phyloP scores from a whole-genome alignment of 768 basidiomycete species.

The Neoboletus subvelutipes region DNA sequence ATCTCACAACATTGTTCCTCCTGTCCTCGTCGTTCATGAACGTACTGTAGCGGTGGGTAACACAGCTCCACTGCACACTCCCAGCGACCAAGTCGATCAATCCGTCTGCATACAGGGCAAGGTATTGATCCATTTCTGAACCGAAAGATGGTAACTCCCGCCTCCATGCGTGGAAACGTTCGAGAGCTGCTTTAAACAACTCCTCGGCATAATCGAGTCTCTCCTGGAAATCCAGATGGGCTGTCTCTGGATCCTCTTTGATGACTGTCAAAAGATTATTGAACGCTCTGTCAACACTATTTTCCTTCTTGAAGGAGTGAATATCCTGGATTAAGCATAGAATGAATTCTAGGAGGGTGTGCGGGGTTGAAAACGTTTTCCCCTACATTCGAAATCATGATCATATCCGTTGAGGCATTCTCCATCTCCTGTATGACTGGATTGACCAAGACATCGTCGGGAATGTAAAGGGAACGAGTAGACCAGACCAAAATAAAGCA shows the following conservation, averaged over 20 bases:
- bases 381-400: constrained; percentile 13
- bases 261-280: constrained; percentile 15
- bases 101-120: too few relatives aligned
- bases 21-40: too few relatives aligned
- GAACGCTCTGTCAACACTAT: constrained; percentile 1
- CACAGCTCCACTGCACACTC: constrained; percentile 14
- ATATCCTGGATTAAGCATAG: constrained; percentile 8
- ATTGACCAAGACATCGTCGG: too few relatives aligned
- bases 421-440: constrained; percentile 15
- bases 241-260: constrained; percentile 4
- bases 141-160: too few relatives aligned
- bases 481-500: neutral
- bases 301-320: too few relatives aligned
- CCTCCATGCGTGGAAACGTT: too few relatives aligned
- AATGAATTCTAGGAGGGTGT: neutral
- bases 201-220: constrained; percentile 6
- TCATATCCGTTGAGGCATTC: constrained; percentile 3
- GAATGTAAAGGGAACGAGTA: too few relatives aligned
- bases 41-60: constrained; percentile 9
- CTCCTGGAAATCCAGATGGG: constrained; percentile 14
- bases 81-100: constrained; percentile 8
- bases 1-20: too few relatives aligned
- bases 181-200: too few relatives aligned
- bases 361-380: too few relatives aligned
- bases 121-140: too few relatives aligned